Evolutionary conservation across 2,329 filamentous ascomycete species (phyloP).

Genomic region (Sporothrix inflata): DNA sequence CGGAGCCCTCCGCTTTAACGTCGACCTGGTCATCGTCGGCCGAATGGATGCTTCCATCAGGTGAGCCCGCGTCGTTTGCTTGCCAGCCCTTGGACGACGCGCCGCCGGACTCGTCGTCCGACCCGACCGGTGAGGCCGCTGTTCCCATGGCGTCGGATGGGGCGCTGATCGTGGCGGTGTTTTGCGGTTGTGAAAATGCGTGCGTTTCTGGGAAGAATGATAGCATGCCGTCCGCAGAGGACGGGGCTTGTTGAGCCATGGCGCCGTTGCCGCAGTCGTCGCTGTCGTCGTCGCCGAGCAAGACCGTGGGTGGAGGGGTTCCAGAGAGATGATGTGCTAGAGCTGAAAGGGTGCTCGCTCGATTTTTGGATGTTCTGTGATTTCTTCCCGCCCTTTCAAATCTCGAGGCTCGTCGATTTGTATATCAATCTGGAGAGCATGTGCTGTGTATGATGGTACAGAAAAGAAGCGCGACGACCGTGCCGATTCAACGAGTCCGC

Average conservation of each 20-base stretch:
- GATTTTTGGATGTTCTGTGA: background rate
- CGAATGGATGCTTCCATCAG: constrained; percentile 24
- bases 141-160: constrained; percentile 26
- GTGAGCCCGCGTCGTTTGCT: constrained; percentile 25
- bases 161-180: background rate
- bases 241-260: background rate
- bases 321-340: background rate
- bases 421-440: background rate
- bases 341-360: background rate
- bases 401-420: background rate
- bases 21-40: constrained; percentile 25
- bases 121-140: constrained; percentile 27
- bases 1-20: constrained; percentile 28
- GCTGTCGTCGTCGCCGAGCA: background rate
- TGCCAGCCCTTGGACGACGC: constrained; percentile 31
- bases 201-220: constrained; percentile 5
- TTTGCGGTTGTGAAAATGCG: background rate
- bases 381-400: background rate
- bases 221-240: background rate
- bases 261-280: background rate
- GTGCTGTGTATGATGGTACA: background rate
- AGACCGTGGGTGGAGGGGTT: background rate
- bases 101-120: constrained; percentile 30
- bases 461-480: background rate
- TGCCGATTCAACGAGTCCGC: constrained; percentile 18